Evolutionary conservation across 148 eudicot species (phyloP).

Genomic region (Persicaria tinctoria): DNA sequence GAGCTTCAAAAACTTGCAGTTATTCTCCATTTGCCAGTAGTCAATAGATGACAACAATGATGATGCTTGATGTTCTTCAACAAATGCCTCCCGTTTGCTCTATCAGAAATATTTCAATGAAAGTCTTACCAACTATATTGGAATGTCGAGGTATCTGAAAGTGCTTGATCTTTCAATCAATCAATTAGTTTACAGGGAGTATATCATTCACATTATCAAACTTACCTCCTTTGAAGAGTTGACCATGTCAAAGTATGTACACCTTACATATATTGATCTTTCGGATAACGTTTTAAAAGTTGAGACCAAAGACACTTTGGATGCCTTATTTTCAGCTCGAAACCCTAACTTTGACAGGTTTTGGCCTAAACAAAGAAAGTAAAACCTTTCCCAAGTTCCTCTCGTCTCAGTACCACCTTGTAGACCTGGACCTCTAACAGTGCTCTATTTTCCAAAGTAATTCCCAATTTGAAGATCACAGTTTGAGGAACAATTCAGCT

Average conservation of each 20-base stretch:
- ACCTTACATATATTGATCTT: not conserved
- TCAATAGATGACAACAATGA: no score
- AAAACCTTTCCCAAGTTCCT: not conserved
- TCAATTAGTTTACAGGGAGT: not conserved
- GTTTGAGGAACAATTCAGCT: not conserved
- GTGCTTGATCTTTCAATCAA: not conserved
- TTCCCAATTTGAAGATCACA: not conserved
- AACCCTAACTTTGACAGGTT: not conserved
- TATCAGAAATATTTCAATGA: not conserved
- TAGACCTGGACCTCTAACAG: conserved; percentile 8
- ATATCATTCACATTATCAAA: not conserved
- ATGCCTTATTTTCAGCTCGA: not conserved
- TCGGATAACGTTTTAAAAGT: not conserved
- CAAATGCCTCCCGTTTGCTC: no score
- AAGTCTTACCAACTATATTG: not conserved
- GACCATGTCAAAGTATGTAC: not conserved
- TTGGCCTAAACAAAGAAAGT: not conserved
- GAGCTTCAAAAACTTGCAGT: no score
- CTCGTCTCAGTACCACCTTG: not conserved
- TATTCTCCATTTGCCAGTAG: no score
- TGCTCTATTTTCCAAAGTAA: conserved; percentile 11
- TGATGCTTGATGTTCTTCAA: no score
- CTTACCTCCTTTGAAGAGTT: not conserved
- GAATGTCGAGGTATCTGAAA: not conserved
- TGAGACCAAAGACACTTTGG: not conserved